Percentiles rank a stretch among this genome's conserved stretches.
Conservation (phyloP, 805 yeast genomes). For the Kodamaea hsintzibuensis region DNA sequence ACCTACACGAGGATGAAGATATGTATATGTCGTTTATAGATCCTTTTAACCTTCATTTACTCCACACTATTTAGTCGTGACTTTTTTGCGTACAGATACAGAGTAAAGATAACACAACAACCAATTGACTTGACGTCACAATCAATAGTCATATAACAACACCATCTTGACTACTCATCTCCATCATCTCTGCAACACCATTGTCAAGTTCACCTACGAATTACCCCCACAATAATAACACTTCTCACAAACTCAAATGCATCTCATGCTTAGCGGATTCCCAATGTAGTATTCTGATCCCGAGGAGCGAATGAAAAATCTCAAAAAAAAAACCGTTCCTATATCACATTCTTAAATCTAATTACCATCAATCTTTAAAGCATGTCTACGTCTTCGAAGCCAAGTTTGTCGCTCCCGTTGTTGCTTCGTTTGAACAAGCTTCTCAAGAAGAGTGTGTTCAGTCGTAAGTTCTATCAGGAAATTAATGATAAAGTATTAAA, state of each 20-base stretch:
- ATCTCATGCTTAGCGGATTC: not conserved
- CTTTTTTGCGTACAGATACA: too few species aligned
- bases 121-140: too few species aligned
- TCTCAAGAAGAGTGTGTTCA: constrained; percentile 34
- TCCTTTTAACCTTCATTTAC: too few species aligned
- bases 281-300: not conserved
- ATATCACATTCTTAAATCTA: not conserved
- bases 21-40: too few species aligned
- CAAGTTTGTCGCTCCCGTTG: constrained; percentile 17
- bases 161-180: too few species aligned
- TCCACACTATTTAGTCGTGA: too few species aligned
- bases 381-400: not conserved
- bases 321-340: not conserved
- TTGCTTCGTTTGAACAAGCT: constrained; percentile 28
- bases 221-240: too few species aligned
- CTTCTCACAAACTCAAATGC: not conserved
- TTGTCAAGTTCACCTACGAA: too few species aligned
- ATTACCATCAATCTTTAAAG: not conserved
- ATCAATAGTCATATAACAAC: too few species aligned
- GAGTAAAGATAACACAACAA: too few species aligned
- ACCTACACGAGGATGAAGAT: too few species aligned
- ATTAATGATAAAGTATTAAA: constrained; percentile 41
- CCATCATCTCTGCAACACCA: too few species aligned
- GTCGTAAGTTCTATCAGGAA: constrained; percentile 42
- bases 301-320: not conserved